These are phyloP conservation scores for Ogataea ramenticola DNA, from an alignment of 805 yeast species.

Conservation along the genomic window DNA sequence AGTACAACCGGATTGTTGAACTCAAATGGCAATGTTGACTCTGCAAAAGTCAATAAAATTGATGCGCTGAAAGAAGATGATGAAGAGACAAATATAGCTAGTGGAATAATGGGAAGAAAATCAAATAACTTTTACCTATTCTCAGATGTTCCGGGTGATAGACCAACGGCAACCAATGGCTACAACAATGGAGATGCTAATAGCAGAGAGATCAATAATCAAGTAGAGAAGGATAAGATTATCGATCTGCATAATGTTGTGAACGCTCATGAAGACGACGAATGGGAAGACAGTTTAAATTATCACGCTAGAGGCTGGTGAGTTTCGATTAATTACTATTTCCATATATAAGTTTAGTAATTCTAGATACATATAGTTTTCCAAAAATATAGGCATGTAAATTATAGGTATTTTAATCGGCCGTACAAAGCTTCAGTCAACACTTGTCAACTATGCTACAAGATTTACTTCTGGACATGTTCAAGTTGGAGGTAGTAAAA, in stretches of 20 bases:
- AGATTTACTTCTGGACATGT: too few species aligned
- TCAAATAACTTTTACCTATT: not conserved
- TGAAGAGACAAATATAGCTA: slow-evolving; percentile 11
- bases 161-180: too few species aligned
- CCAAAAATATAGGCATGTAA: too few species aligned
- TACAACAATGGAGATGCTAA: not conserved
- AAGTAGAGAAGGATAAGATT: slow-evolving; percentile 3
- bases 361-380: too few species aligned
- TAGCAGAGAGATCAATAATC: not conserved
- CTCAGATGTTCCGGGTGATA: slow-evolving; percentile 8
- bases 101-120: slow-evolving; percentile 23
- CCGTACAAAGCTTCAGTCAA: too few species aligned
- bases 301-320: slow-evolving; percentile 37
- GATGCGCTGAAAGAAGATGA: slow-evolving; percentile 5
- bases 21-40: not conserved
- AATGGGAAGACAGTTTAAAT: slow-evolving; percentile 26
- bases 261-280: slow-evolving; percentile 5
- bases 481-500: too few species aligned
- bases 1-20: not conserved
- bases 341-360: too few species aligned
- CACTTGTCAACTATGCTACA: too few species aligned
- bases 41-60: not conserved
- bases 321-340: too few species aligned
- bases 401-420: too few species aligned
- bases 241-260: not conserved